Conservation (phyloP, 345 rosid genomes). For the Diplotaxis tenuifolia region DNA sequence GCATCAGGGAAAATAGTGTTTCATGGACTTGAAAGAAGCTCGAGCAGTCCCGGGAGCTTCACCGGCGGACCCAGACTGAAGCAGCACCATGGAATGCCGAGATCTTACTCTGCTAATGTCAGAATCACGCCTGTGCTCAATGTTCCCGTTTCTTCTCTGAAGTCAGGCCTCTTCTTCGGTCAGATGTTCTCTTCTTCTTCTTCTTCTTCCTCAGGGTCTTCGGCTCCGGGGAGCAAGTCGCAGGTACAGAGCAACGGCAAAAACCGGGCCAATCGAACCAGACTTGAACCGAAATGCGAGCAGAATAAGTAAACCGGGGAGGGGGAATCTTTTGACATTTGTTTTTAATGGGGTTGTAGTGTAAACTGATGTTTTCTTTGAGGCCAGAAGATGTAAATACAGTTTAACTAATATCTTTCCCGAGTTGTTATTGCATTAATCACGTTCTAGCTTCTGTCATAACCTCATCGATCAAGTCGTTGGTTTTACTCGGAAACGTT, state of each 20-base stretch:
- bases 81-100: conserved; percentile 74
- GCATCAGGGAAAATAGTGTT: conserved; percentile 90
- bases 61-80: conserved; percentile 78
- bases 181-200: conserved; percentile 60
- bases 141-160: conserved; percentile 64
- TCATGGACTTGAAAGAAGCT: conserved; percentile 85
- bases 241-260: conserved; percentile 34
- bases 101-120: conserved; percentile 89
- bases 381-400: conserved; percentile 27
- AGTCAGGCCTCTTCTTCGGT: conserved; percentile 54
- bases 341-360: neutral
- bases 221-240: conserved; percentile 22
- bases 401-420: conserved; percentile 7
- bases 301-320: conserved; percentile 4
- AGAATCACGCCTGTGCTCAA: conserved; percentile 74
- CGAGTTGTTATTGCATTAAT: neutral
- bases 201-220: too few species aligned
- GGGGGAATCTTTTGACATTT: neutral
- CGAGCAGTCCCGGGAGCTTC: conserved; percentile 96
- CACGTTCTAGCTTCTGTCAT: neutral
- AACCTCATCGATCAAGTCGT: neutral
- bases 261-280: conserved; percentile 39
- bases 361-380: conserved; percentile 4
- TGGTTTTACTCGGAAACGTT: neutral
- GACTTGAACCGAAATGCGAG: conserved; percentile 37